These are phyloP conservation scores for Colletotrichum costaricense DNA, from an alignment of 2,329 filamentous ascomycete species.

Conservation along the genomic window DNA sequence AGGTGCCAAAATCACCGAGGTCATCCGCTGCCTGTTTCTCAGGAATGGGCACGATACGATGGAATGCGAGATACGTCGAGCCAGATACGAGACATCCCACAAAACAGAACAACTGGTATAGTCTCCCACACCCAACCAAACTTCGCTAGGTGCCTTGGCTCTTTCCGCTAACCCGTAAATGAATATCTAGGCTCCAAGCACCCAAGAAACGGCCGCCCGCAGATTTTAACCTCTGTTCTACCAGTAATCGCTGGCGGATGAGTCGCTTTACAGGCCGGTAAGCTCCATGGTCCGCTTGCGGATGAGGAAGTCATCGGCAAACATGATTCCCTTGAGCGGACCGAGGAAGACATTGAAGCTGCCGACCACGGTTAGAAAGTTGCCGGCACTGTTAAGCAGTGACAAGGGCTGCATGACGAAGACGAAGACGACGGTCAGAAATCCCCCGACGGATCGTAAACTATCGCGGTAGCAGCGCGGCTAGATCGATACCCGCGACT, in stretches of 20 bases:
- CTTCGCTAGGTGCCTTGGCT: slow-evolving; percentile 26
- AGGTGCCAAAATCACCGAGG: slow-evolving; percentile 39
- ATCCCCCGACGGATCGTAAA: slow-evolving; percentile 24
- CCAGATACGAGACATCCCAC: slow-evolving; percentile 37
- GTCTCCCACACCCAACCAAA: slow-evolving; percentile 38
- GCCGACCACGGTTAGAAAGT: slow-evolving; percentile 40
- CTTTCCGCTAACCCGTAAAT: slow-evolving; percentile 37
- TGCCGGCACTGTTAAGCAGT: slow-evolving; percentile 31
- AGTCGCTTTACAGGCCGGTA: slow-evolving; percentile 43
- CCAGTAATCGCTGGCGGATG: slow-evolving; percentile 35
- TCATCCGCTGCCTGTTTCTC: slow-evolving; percentile 36
- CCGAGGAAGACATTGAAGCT: slow-evolving; percentile 47
- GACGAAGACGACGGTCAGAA: slow-evolving; percentile 17
- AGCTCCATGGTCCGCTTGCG: slow-evolving; percentile 48
- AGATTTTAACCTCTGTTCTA: slow-evolving; percentile 36
- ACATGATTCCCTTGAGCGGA: slow-evolving; percentile 47
- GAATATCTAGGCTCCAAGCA: slow-evolving; percentile 33
- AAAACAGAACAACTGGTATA: slow-evolving; percentile 40
- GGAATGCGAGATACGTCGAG: slow-evolving; percentile 35
- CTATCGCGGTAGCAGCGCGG: slow-evolving; percentile 39
- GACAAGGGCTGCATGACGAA: slow-evolving; percentile 38
- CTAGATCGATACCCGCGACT: slow-evolving; percentile 39
- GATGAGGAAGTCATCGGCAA: slow-evolving; percentile 46
- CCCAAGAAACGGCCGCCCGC: slow-evolving; percentile 31
- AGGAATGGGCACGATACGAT: slow-evolving; percentile 37